Evolutionary conservation across 129 eudicot genomes (phyloP).

Genomic region (Glebionis coronaria): DNA sequence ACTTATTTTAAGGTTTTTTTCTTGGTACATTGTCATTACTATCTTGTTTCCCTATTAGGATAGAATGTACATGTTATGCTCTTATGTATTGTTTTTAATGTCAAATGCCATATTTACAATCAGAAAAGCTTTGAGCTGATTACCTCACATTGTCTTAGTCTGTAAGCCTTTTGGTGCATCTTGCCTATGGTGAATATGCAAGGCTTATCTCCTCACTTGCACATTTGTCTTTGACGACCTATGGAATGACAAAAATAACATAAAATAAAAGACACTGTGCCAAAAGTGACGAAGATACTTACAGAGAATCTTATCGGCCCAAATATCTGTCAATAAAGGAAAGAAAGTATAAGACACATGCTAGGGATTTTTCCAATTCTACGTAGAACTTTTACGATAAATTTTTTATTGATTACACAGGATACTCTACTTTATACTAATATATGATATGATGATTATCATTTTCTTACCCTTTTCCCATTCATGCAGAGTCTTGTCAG

Average conservation of each 20-base stretch:
- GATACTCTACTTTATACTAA: not conserved
- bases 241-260: not conserved
- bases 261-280: not conserved
- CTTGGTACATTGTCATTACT: no score
- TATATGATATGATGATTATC: not conserved
- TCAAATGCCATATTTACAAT: no score
- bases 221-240: not conserved
- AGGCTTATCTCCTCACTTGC: no score
- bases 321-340: not conserved
- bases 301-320: not conserved
- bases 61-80: no score
- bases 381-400: not conserved
- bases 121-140: no score
- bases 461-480: not conserved
- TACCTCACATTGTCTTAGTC: no score
- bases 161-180: no score
- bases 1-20: no score
- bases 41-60: no score
- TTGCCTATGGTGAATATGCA: no score
- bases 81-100: no score
- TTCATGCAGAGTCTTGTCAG: not conserved
- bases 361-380: not conserved
- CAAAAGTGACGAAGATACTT: not conserved
- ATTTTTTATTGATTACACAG: constrained; percentile 4
- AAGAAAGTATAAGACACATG: no score